Evolutionary conservation across 2,329 filamentous ascomycete species (phyloP).

Genomic region (Fusarium longipes): DNA sequence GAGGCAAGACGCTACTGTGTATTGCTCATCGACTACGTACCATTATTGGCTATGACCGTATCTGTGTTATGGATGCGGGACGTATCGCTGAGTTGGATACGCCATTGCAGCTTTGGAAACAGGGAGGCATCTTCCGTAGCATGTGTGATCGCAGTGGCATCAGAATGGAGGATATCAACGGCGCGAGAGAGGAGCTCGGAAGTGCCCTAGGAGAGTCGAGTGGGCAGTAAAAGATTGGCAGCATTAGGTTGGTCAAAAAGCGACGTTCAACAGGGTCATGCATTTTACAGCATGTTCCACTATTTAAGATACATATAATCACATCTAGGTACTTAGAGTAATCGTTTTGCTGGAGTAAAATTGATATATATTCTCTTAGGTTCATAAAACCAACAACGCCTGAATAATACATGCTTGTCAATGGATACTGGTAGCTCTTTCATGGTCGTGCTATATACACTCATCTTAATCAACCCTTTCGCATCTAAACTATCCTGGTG

Average conservation of each 20-base stretch:
- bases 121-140: constrained; percentile 81
- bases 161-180: constrained; percentile 63
- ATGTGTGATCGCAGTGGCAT: constrained; percentile 94
- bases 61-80: constrained; percentile 95
- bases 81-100: constrained; percentile 86
- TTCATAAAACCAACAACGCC: constrained; percentile 29
- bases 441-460: constrained; percentile 1
- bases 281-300: neutral
- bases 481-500: neutral
- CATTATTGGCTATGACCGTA: constrained; percentile 93
- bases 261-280: neutral
- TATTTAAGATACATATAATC: neutral
- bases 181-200: constrained; percentile 54
- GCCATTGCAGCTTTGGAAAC: constrained; percentile 78
- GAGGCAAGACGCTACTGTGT: constrained; percentile 87
- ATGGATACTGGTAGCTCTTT: constrained; percentile 1
- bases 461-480: neutral
- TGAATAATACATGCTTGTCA: constrained; percentile 19
- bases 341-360: neutral
- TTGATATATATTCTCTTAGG: constrained; percentile 16
- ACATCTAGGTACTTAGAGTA: neutral
- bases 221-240: constrained; percentile 4
- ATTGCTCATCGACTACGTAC: constrained; percentile 94
- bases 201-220: constrained; percentile 17
- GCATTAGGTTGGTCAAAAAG: neutral